Conservation (phyloP, 768 basidiomycete genomes). For the Amanita pallidorosea region DNA sequence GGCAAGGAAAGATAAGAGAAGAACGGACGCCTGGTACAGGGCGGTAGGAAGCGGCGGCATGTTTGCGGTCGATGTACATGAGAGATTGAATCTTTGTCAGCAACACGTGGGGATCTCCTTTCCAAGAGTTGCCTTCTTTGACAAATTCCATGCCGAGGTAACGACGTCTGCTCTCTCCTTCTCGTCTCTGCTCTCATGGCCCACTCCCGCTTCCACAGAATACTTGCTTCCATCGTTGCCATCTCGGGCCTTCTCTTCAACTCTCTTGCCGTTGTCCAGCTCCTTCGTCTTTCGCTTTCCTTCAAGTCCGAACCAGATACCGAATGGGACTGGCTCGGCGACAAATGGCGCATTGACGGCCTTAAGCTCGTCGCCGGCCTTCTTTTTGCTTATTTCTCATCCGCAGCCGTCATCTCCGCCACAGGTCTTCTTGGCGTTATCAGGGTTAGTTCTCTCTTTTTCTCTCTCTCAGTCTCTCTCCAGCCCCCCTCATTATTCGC, state of each 20-base stretch:
- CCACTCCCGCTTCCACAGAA: conserved; percentile 10
- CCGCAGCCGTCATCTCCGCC: conserved; percentile 50
- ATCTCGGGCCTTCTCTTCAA: conserved; percentile 16
- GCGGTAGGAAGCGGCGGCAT: conserved; percentile 37
- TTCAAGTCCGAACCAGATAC: conserved; percentile 10
- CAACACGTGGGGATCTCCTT: not conserved
- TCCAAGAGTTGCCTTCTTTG: not conserved
- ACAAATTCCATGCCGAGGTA: conserved; percentile 4
- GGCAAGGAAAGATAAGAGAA: not conserved
- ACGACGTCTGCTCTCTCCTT: not conserved
- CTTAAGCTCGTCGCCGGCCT: conserved; percentile 50
- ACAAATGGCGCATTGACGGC: conserved; percentile 26
- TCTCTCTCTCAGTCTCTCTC: too few species aligned
- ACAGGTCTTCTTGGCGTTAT: conserved; percentile 62
- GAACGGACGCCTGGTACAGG: conserved; percentile 38
- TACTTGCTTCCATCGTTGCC: conserved; percentile 17
- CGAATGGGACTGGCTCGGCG: conserved; percentile 10
- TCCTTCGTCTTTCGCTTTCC: conserved; percentile 15
- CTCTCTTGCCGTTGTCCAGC: conserved; percentile 11
- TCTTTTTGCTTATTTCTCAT: conserved; percentile 54
- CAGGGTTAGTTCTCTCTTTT: conserved; percentile 33
- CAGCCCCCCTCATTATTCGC: not conserved
- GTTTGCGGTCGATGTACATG: conserved; percentile 33
- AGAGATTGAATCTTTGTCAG: not conserved
- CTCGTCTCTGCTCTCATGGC: not conserved